Conservation (phyloP, 2,329 filamentous ascomycete species). For the Lachnellula occidentalis region DNA sequence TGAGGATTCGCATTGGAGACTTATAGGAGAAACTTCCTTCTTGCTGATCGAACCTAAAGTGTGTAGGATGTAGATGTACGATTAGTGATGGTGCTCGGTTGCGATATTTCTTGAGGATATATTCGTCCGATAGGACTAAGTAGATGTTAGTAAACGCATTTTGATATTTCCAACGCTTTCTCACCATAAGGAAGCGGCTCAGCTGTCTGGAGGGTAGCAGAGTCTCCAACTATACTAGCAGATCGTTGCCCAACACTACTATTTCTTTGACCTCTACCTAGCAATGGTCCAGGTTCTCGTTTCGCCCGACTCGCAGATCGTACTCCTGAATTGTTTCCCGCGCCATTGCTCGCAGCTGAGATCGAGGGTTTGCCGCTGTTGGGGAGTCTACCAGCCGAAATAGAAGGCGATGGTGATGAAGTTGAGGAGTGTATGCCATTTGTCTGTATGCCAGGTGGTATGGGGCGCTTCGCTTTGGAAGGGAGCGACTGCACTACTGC, state of each 20-base stretch:
- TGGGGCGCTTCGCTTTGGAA: conserved; percentile 62
- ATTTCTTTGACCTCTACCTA: conserved; percentile 45
- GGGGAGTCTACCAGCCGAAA: conserved; percentile 51
- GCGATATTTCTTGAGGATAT: conserved; percentile 78
- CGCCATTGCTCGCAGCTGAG: conserved; percentile 41
- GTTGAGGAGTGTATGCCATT: conserved; percentile 42
- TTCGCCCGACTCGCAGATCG: conserved; percentile 53
- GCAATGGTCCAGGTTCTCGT: conserved; percentile 46
- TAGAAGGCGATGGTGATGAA: conserved; percentile 44
- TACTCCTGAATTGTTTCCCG: conserved; percentile 33
- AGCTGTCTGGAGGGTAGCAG: conserved; percentile 31
- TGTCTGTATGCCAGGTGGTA: conserved; percentile 51
- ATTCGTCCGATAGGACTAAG: conserved; percentile 64
- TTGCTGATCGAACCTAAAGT: conserved; percentile 91
- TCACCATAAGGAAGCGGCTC: conserved; percentile 51
- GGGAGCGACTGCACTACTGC: conserved; percentile 24
- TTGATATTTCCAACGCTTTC: conserved; percentile 15
- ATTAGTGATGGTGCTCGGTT: conserved; percentile 74
- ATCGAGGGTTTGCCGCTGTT: conserved; percentile 44
- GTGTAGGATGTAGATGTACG: conserved; percentile 75
- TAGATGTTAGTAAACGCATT: conserved; percentile 21
- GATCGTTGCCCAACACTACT: conserved; percentile 44
- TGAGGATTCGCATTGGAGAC: conserved; percentile 77
- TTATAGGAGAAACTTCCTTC: conserved; percentile 89
- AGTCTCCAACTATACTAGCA: conserved; percentile 43